Conservation (phyloP, 2,329 filamentous ascomycete species). For the Aureobasidium uvarum region DNA sequence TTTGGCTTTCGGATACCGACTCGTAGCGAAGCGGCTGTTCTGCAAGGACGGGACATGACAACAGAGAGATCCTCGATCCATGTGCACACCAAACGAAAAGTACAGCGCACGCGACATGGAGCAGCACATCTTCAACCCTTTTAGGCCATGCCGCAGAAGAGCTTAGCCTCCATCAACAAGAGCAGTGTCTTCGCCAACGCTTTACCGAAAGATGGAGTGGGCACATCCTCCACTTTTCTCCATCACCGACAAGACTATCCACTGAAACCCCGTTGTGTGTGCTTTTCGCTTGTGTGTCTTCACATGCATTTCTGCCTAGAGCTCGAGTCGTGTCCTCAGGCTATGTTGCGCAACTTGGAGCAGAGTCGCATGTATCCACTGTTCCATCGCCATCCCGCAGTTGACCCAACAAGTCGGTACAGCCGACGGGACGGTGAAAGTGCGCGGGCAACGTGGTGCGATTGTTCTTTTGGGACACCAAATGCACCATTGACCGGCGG, state of each 20-base stretch:
- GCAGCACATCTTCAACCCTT: slow-evolving; percentile 5
- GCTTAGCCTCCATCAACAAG: not conserved
- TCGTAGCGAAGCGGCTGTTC: slow-evolving; percentile 4
- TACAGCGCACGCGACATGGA: slow-evolving; percentile 2
- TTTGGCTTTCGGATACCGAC: not conserved
- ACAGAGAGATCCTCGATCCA: slow-evolving; percentile 3
- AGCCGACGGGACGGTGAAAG: not conserved
- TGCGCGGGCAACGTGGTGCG: slow-evolving; percentile 3
- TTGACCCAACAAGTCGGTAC: slow-evolving; percentile 9
- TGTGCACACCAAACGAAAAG: not conserved
- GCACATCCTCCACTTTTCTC: slow-evolving; percentile 14
- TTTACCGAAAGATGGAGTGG: slow-evolving; percentile 2
- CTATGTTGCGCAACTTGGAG: slow-evolving; percentile 11
- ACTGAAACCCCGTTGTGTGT: not conserved
- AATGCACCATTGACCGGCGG: not conserved
- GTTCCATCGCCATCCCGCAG: not conserved
- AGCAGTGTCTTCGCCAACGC: slow-evolving; percentile 4
- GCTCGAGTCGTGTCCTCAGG: not conserved
- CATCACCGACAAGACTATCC: not conserved
- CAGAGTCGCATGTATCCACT: not conserved
- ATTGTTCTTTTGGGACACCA: not conserved
- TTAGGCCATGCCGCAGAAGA: not conserved
- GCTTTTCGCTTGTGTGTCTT: not conserved
- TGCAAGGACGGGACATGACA: slow-evolving; percentile 10
- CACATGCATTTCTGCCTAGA: not conserved